Base-by-base conservation (phyloP, 169 alveolate species). In the Theileria annulata region DNA sequence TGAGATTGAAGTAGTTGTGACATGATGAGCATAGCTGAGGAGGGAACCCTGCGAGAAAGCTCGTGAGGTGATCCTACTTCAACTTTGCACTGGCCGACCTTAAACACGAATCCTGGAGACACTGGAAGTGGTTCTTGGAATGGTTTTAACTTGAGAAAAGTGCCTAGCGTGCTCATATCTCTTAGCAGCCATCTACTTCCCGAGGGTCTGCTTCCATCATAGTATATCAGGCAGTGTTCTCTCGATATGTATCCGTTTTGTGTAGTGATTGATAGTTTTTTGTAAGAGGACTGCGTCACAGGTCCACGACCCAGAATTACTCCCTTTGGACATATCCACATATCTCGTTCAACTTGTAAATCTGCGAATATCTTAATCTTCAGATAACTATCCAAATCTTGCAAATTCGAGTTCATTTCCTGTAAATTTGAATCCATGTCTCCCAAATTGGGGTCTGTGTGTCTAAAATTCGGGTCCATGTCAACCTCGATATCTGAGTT, bases 81-180 rank as follows among this genome's bases (percentile, higher is more conserved):
- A 28, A 94, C 78, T 71, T 93, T 93, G 76, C 96, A 93, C 77
- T 94, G 97, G 10, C 97, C 97, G 56, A 93, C 97, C 75, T 94
- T 94, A 60, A 94, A 91, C 27, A 88, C 74, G 72, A 85, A 54
- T 33, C 95, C 95, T 33, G 92, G 93, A 17, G 83, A 70, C n/a
- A 93, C 58, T 21, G 95, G 93, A 13, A 91, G 75, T 25, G 96
- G 96, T 23, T 78, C 91, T 28, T 85, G 85, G 82, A 88, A 92
- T 3, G 97, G 96, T 75, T 88, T 88, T 30, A 95, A 71, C 66
- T 94, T 92, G 58, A 95, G 67, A 75, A 92, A 95, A 10, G 97
- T 95, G 12, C 97, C 97, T 28, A 93, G 86, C 17, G 97, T 93
- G 71, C 96, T 90, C 75, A 91, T 79, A 48, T 95, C 97, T 69